Evolutionary conservation across 2,329 filamentous ascomycete genomes (phyloP).

Genomic region (Verticillium alfalfae): DNA sequence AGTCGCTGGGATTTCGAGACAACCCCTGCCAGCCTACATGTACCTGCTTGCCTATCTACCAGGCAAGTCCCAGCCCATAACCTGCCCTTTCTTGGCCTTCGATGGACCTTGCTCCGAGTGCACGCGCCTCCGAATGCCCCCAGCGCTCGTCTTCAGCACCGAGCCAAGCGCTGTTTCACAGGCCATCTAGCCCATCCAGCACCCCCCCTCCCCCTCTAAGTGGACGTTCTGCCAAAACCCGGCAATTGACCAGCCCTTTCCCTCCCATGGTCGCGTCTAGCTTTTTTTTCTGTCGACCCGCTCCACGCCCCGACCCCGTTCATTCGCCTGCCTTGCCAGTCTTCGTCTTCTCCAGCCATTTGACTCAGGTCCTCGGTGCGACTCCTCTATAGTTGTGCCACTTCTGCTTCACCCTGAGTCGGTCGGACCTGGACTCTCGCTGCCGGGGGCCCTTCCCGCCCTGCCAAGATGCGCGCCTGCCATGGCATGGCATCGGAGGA

Average conservation of each 20-base stretch:
- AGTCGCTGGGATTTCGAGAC: background rate
- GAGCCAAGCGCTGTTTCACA: background rate
- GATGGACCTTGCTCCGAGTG: background rate
- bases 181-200: background rate
- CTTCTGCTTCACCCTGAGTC: background rate
- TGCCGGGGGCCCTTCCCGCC: background rate
- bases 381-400: background rate
- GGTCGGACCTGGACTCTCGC: background rate
- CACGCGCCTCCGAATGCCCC: background rate
- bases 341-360: background rate
- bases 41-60: background rate
- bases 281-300: background rate
- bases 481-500: background rate
- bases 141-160: background rate
- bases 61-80: background rate
- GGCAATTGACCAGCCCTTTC: slow-evolving; percentile 9
- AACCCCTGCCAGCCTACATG: too few species aligned
- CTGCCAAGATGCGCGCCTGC: background rate
- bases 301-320: background rate
- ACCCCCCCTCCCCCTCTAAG: background rate
- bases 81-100: background rate
- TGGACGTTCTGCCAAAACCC: slow-evolving; percentile 3
- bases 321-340: background rate
- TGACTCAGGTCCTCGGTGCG: background rate
- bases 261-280: background rate